A percentile compares a stretch with the other conserved stretches of the same genome.
These are phyloP conservation scores for Rhodotorula graminis DNA, from an alignment of 768 basidiomycete genomes.

Conservation along the genomic window DNA sequence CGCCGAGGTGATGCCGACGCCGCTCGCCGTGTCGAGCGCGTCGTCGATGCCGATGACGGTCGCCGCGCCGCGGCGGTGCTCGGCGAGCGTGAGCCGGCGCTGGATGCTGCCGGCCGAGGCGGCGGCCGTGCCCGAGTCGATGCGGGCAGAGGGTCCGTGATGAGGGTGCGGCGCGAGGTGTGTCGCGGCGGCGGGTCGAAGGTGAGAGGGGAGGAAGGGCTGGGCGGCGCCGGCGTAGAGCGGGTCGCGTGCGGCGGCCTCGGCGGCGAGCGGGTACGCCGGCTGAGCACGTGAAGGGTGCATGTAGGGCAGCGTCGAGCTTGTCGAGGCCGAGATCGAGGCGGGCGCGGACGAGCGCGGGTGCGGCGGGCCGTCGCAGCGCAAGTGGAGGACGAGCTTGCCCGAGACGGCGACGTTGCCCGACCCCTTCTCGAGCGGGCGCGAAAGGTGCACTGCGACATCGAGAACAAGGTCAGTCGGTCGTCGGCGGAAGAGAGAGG, in stretches of 20 bases:
- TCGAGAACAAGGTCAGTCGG: neutral
- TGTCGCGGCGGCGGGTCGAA: neutral
- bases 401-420: slow-evolving; percentile 36
- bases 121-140: neutral
- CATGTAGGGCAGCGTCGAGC: neutral
- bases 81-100: slow-evolving; percentile 27
- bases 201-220: neutral
- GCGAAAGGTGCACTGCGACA: neutral
- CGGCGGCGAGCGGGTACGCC: too few species aligned
- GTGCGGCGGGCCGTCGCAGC: slow-evolving; percentile 1
- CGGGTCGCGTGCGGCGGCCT: neutral
- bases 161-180: neutral
- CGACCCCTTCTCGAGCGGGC: slow-evolving; percentile 25
- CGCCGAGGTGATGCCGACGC: neutral
- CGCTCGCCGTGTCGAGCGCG: slow-evolving; percentile 11
- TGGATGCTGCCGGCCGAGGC: slow-evolving; percentile 2
- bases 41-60: slow-evolving; percentile 23
- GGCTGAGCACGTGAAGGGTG: neutral
- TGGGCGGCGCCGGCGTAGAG: neutral
- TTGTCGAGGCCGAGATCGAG: neutral
- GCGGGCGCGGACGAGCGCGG: neutral
- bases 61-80: slow-evolving; percentile 23
- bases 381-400: slow-evolving; percentile 8
- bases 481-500: neutral
- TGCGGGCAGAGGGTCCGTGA: neutral